Percentiles rank a stretch among this genome's conserved stretches.
phyloP scores from a whole-genome alignment of 257 asterid genomes.

The Solanum raphanifolium region DNA sequence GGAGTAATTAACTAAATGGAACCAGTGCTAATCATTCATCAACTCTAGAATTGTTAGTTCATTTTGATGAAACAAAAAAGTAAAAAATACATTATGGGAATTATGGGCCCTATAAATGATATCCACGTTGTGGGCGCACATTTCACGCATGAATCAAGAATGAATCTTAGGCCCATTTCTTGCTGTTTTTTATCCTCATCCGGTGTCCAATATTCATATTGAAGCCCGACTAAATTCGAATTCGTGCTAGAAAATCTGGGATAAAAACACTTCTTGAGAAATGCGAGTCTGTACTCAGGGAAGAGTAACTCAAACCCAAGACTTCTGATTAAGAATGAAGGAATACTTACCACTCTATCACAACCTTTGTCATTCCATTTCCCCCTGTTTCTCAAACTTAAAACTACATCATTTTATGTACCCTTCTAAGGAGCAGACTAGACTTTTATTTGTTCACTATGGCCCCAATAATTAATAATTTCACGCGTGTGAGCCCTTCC shows the following conservation, averaged over 20 bases:
- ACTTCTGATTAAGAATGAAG: too few species aligned
- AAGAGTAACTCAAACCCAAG: too few species aligned
- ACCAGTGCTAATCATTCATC: neutral
- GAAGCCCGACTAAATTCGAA: rapidly evolving
- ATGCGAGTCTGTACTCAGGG: too few species aligned
- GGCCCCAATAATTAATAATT: neutral
- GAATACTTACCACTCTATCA: neutral
- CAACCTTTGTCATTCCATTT: neutral
- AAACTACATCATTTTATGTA: neutral
- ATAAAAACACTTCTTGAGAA: neutral
- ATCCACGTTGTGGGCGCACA: neutral
- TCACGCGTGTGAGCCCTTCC: neutral
- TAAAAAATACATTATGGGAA: neutral
- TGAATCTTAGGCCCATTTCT: neutral
- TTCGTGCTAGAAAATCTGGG: rapidly evolving
- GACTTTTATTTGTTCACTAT: neutral
- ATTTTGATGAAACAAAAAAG: neutral
- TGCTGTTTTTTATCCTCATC: neutral
- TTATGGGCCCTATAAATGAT: neutral
- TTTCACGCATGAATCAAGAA: neutral
- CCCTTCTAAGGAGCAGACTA: neutral
- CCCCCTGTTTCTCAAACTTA: neutral
- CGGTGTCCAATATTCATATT: neutral
- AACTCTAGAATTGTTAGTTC: neutral
- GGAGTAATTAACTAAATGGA: neutral